Percentiles rank a stretch among this genome's conserved stretches.
Conservation (phyloP, 2,329 filamentous ascomycete species). For the Neofusicoccum sp. region DNA sequence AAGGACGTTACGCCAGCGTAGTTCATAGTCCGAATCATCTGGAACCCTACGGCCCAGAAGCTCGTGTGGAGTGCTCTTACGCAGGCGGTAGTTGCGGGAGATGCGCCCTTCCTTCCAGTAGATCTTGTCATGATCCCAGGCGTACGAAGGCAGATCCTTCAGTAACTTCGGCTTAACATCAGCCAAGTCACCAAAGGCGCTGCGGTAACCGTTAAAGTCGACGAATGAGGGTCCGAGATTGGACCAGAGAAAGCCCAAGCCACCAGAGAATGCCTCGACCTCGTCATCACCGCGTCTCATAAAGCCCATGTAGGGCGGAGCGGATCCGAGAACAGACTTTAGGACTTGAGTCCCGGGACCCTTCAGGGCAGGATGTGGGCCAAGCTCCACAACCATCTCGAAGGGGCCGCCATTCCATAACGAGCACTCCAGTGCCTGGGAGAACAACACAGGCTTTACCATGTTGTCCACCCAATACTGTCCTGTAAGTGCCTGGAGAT, state of each 20-base stretch:
- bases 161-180: background rate
- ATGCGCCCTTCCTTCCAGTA: conserved; percentile 24
- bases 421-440: conserved; percentile 26
- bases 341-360: conserved; percentile 44
- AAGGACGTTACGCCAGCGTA: conserved; percentile 26
- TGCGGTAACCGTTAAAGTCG: conserved; percentile 11
- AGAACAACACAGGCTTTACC: conserved; percentile 49
- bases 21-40: background rate
- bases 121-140: conserved; percentile 20
- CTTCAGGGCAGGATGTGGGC: conserved; percentile 51
- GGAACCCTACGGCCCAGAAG: conserved; percentile 23
- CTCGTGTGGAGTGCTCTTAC: conserved; percentile 21
- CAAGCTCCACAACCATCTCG: conserved; percentile 48
- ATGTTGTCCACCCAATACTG: conserved; percentile 53
- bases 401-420: conserved; percentile 27
- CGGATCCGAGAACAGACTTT: conserved; percentile 25
- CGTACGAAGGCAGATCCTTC: conserved; percentile 13
- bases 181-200: background rate
- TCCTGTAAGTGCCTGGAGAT: conserved; percentile 25
- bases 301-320: conserved; percentile 26
- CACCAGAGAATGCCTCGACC: conserved; percentile 27
- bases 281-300: conserved; percentile 32
- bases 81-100: conserved; percentile 18
- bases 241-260: conserved; percentile 26
- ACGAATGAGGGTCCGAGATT: background rate